Conservation (phyloP, 345 rosid species). For the Aethionema arabicum region DNA sequence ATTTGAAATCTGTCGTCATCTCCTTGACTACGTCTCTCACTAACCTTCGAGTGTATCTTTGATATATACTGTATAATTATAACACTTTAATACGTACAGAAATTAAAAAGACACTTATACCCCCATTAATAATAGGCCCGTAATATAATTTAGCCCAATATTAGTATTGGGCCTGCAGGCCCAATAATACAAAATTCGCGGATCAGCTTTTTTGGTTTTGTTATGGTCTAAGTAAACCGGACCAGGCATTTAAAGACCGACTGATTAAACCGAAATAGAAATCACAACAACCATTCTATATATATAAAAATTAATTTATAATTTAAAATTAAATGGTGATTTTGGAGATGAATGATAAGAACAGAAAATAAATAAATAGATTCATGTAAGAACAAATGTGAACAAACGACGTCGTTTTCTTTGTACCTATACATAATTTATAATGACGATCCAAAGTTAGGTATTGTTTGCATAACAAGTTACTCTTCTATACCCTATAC, state of each 20-base stretch:
- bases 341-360: not conserved
- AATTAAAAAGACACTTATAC: no score
- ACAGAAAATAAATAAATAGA: not conserved
- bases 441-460: slow-evolving; percentile 26
- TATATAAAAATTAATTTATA: not conserved
- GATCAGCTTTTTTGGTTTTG: no score
- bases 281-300: no score
- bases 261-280: no score
- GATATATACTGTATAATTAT: no score
- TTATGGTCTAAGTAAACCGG: no score
- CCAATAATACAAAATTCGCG: no score
- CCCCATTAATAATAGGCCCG: no score
- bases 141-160: no score
- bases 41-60: not conserved
- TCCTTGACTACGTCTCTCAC: not conserved
- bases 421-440: slow-evolving; percentile 30
- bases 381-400: slow-evolving; percentile 4
- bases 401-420: slow-evolving; percentile 29
- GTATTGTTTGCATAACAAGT: slow-evolving; percentile 31
- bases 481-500: slow-evolving; percentile 25
- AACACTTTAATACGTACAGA: no score
- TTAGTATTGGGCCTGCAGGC: no score
- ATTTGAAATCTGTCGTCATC: slow-evolving; percentile 66
- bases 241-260: no score
- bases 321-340: not conserved